These are phyloP conservation scores for Pachysandra terminalis DNA, from an alignment of 164 flowering plant genomes.

Conservation along the genomic window DNA sequence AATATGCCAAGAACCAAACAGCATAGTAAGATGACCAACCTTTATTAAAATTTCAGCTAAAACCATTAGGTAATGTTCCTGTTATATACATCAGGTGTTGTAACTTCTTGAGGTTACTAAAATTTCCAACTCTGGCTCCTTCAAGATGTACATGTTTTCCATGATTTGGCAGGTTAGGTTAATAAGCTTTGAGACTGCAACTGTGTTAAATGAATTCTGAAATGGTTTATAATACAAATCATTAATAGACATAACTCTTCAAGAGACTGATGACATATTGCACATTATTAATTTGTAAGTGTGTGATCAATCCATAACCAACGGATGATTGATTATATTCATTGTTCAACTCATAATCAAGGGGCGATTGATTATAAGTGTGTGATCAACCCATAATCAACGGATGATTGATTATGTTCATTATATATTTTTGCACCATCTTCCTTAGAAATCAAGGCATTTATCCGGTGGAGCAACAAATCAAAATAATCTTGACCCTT, in stretches of 20 bases:
- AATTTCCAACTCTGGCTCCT: no score
- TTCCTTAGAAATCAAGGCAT: constrained; percentile 28
- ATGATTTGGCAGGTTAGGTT: no score
- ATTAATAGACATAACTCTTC: neutral
- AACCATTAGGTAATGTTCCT: no score
- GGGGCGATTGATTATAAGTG: neutral
- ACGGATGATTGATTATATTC: constrained; percentile 9
- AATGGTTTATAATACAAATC: no score
- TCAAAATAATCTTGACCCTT: constrained; percentile 46
- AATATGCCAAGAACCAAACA: no score
- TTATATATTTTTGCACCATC: constrained; percentile 10
- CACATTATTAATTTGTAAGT: neutral
- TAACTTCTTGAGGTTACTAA: no score
- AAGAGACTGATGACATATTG: neutral
- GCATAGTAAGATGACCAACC: no score
- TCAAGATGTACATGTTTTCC: no score
- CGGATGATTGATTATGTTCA: constrained; percentile 12
- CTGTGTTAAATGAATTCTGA: neutral
- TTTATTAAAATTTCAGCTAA: no score
- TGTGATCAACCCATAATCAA: neutral
- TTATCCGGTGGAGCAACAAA: constrained; percentile 20
- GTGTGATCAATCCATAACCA: neutral
- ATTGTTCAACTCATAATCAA: neutral
- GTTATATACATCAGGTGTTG: no score
- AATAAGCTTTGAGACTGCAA: no score